phyloP scores from a whole-genome alignment of 2,329 filamentous ascomycete genomes.

The Ophiobolus disseminans region DNA sequence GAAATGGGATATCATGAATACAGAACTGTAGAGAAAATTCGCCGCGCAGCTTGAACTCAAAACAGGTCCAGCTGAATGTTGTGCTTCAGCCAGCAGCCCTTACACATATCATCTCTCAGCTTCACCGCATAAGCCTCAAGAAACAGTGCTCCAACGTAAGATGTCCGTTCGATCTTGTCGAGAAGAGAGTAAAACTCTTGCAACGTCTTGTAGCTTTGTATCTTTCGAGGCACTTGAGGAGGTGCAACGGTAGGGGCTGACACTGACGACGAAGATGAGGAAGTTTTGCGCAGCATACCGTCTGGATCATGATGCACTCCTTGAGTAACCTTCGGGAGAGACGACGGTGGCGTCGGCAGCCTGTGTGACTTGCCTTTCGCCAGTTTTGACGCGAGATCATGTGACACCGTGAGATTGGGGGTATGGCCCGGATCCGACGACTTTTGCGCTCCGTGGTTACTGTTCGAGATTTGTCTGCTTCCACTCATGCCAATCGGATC shows the following conservation, averaged over 20 bases:
- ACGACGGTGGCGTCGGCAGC: conserved; percentile 8
- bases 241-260: too few relatives aligned
- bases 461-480: not conserved
- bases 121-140: conserved; percentile 37
- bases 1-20: not conserved
- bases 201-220: conserved; percentile 27
- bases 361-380: not conserved
- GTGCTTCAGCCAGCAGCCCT: conserved; percentile 32
- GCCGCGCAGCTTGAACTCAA: not conserved
- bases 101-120: conserved; percentile 28
- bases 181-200: conserved; percentile 37
- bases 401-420: conserved; percentile 18
- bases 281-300: too few relatives aligned
- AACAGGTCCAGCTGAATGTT: conserved; percentile 16
- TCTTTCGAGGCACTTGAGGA: too few relatives aligned
- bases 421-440: not conserved
- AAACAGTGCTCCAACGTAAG: conserved; percentile 25
- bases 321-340: too few relatives aligned
- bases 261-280: too few relatives aligned
- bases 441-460: not conserved
- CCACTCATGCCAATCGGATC: too few relatives aligned
- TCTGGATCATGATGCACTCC: too few relatives aligned
- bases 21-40: not conserved
- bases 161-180: conserved; percentile 31
- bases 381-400: conserved; percentile 14